A percentile compares a stretch with the other conserved stretches of the same genome.
Evolutionary conservation across 345 rosid species (phyloP).

Genomic region (Citrus maxima): DNA sequence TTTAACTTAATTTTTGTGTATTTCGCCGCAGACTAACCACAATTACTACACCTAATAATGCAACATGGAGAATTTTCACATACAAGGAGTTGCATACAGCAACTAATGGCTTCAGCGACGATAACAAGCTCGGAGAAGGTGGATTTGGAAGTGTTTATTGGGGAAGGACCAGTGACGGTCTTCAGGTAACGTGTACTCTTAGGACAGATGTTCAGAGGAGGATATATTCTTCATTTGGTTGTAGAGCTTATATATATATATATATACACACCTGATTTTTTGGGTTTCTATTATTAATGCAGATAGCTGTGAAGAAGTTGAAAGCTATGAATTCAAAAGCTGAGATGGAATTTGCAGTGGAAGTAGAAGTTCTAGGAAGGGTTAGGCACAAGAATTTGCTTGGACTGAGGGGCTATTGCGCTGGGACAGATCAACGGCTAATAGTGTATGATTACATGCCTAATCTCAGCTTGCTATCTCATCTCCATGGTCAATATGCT

Average conservation of each 20-base stretch:
- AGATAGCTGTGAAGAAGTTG: constrained; percentile 69
- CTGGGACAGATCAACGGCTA: constrained; percentile 60
- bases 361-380: constrained; percentile 76
- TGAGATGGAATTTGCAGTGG: constrained; percentile 76
- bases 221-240: background rate
- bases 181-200: constrained; percentile 36
- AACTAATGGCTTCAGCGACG: constrained; percentile 69
- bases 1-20: background rate
- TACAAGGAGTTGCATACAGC: constrained; percentile 62
- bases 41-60: constrained; percentile 21
- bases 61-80: constrained; percentile 67
- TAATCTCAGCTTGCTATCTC: constrained; percentile 70
- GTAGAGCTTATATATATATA: too few species aligned
- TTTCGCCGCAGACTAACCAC: constrained; percentile 13
- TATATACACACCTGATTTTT: too few species aligned
- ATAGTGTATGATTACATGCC: constrained; percentile 76
- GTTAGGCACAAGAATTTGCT: constrained; percentile 63
- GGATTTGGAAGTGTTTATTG: constrained; percentile 74
- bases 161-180: constrained; percentile 71
- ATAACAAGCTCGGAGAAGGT: constrained; percentile 57
- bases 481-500: constrained; percentile 60
- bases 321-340: constrained; percentile 70
- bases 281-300: too few species aligned
- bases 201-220: background rate
- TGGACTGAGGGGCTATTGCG: constrained; percentile 68